Evolutionary conservation across 2,329 filamentous ascomycete genomes (phyloP).

Genomic region (Cladophialophora bantiana): DNA sequence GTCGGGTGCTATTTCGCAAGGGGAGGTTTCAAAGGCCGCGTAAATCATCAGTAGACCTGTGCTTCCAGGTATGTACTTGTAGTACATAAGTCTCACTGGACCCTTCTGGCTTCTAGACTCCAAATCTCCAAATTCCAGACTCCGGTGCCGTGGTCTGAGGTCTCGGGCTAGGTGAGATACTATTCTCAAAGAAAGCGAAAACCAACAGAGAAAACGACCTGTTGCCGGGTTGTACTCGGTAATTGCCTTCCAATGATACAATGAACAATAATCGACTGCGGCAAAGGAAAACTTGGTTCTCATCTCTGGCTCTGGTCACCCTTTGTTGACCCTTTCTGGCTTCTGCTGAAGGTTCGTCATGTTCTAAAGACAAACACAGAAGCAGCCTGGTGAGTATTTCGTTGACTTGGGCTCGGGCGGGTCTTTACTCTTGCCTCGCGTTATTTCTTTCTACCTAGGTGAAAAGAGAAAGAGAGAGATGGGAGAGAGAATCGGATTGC

Average conservation of each 20-base stretch:
- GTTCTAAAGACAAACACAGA: background rate
- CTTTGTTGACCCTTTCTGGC: background rate
- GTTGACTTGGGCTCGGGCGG: background rate
- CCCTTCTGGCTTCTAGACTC: constrained; percentile 1
- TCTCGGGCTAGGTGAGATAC: background rate
- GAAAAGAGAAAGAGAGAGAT: background rate
- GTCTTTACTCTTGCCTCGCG: background rate
- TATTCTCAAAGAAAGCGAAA: background rate
- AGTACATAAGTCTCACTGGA: constrained; percentile 13
- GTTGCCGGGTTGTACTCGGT: background rate
- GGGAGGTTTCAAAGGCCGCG: background rate
- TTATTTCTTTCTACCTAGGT: background rate
- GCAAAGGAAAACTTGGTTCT: background rate
- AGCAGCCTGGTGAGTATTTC: background rate
- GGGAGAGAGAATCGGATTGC: background rate
- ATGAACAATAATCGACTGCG: background rate
- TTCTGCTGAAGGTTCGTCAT: constrained; percentile 1
- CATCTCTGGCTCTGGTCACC: background rate
- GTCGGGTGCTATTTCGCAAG: constrained; percentile 1
- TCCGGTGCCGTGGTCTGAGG: constrained; percentile 6
- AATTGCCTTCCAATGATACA: too few relatives aligned
- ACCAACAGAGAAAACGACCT: background rate
- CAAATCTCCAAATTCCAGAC: background rate
- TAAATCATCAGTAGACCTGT: background rate
- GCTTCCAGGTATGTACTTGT: background rate